Conservation (phyloP, 768 basidiomycete species). For the Scleroderma bovista region DNA sequence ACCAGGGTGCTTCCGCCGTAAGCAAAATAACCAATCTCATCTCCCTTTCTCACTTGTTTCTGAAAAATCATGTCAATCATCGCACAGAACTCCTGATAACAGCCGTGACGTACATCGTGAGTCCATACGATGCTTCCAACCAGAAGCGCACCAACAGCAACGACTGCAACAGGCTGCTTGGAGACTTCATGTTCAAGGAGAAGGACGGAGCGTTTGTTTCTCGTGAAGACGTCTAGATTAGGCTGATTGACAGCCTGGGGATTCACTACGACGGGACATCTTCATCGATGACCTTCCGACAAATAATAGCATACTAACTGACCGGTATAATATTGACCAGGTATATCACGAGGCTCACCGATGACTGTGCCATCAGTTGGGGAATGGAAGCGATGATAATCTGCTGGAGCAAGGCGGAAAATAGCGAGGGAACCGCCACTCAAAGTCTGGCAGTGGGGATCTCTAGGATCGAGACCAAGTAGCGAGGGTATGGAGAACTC, state of each 20-base stretch:
- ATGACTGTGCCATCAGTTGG: slow-evolving; percentile 52
- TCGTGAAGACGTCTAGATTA: slow-evolving; percentile 60
- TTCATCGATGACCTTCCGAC: not conserved
- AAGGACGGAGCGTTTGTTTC: slow-evolving; percentile 54
- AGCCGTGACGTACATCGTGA: slow-evolving; percentile 14
- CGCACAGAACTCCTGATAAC: not conserved
- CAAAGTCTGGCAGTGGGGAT: slow-evolving; percentile 39
- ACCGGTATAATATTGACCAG: slow-evolving; percentile 62
- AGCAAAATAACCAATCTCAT: slow-evolving; percentile 61
- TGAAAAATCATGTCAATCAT: slow-evolving; percentile 9
- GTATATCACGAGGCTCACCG: slow-evolving; percentile 38
- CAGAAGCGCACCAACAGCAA: slow-evolving; percentile 77
- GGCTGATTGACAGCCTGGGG: slow-evolving; percentile 71
- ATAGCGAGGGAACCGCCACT: slow-evolving; percentile 51
- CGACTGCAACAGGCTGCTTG: slow-evolving; percentile 52
- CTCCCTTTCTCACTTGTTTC: slow-evolving; percentile 52
- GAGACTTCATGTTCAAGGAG: slow-evolving; percentile 44
- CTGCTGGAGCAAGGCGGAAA: slow-evolving; percentile 73
- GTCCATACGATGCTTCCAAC: slow-evolving; percentile 75
- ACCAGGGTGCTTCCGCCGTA: slow-evolving; percentile 79
- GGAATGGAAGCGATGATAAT: slow-evolving; percentile 79
- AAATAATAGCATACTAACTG: slow-evolving; percentile 1
- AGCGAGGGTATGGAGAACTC: slow-evolving; percentile 61
- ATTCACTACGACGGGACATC: slow-evolving; percentile 44
- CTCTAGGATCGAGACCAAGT: slow-evolving; percentile 39